Base-by-base conservation (phyloP, 2,329 filamentous ascomycete species). In the Clarireedia homoeocarpa region DNA sequence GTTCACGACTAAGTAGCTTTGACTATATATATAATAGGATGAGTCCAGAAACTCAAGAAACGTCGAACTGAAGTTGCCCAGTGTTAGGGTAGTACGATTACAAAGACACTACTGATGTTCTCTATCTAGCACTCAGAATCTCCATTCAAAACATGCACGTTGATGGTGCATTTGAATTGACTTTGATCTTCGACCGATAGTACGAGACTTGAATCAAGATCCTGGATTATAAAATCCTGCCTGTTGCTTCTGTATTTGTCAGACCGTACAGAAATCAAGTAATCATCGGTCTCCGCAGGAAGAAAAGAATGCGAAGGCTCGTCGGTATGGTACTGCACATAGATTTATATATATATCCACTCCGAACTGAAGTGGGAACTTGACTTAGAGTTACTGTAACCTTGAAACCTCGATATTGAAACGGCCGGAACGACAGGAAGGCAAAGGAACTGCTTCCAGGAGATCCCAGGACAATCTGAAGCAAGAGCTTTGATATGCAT, bases 1-100 rank as follows among this genome's bases (percentile, higher is more conserved):
- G 36, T 44, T 26, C 17, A 23, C 14, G 24, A 44, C 52, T 55
- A 45, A 45, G 42, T 54, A 50, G 52, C 49, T 49, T 50, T 2
- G 30, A n/a, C 17, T 36, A 27, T 30, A 42, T 50, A 36, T 55
- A 49, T 44, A 23, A 55, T 50, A 55, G 46, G 52, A 55, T 49
- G 17, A 34, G 38, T 20, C 36, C 9, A 20, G 39, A 23, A 44
- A 39, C 20, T 15, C 39, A 24, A 15, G 38, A 46, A 42, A 30
- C 30, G 15, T 38, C 27, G 14, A 36, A 26, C 20, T 54, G 24
- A 44, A 54, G 27, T 30, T 54, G 40, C 52, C 45, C 45, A 49
- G 36, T 38, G 17, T 49, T 15, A 49, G 52, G 36, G 48, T 42
- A 15, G 30, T 39, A 53, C 30, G 51, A 40, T n/a, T 9, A 48